Conservation (phyloP, 2,329 filamentous ascomycete species). For the Ampelomyces quisqualis region DNA sequence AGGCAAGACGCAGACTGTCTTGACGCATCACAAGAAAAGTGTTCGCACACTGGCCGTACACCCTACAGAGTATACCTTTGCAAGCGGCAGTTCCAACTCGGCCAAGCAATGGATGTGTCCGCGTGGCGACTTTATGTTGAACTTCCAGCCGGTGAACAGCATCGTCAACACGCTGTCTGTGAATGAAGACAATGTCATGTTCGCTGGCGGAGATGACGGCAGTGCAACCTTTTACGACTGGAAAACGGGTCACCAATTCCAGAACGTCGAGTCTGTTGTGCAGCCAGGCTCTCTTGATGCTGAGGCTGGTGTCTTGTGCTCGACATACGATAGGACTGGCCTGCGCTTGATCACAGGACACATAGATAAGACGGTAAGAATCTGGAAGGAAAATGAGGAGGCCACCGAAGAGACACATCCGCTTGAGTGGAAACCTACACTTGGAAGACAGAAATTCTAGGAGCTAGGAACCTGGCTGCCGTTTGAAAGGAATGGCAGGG, state of each 20-base stretch:
- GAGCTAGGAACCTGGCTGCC: no score
- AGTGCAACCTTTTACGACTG: slow-evolving; percentile 99
- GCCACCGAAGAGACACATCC: slow-evolving; percentile 91
- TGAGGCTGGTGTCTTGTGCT: slow-evolving; percentile 91
- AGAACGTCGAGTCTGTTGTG: slow-evolving; percentile 84
- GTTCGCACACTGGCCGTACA: slow-evolving; percentile 82
- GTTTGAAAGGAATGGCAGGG: no score
- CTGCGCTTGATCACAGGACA: slow-evolving; percentile 89
- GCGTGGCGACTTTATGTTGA: slow-evolving; percentile 98
- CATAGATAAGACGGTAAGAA: slow-evolving; percentile 88
- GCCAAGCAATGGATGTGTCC: slow-evolving; percentile 99
- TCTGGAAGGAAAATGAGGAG: slow-evolving; percentile 92
- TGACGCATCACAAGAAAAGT: slow-evolving; percentile 98
- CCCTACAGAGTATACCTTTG: slow-evolving; percentile 94
- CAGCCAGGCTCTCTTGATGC: slow-evolving; percentile 93
- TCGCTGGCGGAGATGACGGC: slow-evolving; percentile 93
- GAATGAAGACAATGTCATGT: slow-evolving; percentile 93
- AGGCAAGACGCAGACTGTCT: slow-evolving; percentile 90
- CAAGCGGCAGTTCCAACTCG: slow-evolving; percentile 82
- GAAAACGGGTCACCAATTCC: slow-evolving; percentile 93
- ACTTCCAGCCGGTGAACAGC: slow-evolving; percentile 93
- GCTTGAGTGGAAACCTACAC: slow-evolving; percentile 83
- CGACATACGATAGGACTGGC: slow-evolving; percentile 87
- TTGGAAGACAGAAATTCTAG: slow-evolving; percentile 70
- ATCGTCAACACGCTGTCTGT: slow-evolving; percentile 94